A percentile compares a stretch with the other conserved stretches of the same genome.
These are phyloP conservation scores for Chaetomium sp. DNA, from an alignment of 2,329 filamentous ascomycete genomes.

Conservation along the genomic window DNA sequence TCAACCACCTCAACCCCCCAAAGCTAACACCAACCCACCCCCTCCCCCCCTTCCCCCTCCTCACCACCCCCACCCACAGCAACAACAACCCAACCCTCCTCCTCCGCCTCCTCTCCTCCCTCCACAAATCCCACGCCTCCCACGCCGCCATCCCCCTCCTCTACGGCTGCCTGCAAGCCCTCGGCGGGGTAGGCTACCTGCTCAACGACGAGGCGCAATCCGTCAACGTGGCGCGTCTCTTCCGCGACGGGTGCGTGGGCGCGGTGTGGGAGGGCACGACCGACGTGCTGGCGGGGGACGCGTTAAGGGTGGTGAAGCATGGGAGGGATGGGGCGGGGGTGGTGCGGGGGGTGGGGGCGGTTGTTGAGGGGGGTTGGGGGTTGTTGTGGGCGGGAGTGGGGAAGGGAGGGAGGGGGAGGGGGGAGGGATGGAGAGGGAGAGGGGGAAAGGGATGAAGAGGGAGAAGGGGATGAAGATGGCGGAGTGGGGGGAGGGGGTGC, in stretches of 20 bases:
- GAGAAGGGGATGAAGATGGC: conserved; percentile 39
- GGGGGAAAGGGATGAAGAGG: no score
- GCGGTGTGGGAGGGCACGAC: conserved; percentile 69
- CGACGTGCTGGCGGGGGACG: conserved; percentile 64
- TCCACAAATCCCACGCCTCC: conserved; percentile 62
- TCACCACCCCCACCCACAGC: conserved; percentile 38
- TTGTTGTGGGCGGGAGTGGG: conserved; percentile 32
- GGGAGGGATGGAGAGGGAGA: no score
- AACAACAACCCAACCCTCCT: conserved; percentile 37
- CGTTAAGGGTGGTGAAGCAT: conserved; percentile 52
- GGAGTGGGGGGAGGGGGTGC: conserved; percentile 38
- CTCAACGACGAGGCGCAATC: conserved; percentile 62
- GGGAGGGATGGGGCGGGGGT: conserved; percentile 42
- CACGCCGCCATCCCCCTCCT: conserved; percentile 53
- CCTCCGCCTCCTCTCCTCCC: conserved; percentile 59
- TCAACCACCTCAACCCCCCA: conserved; percentile 28
- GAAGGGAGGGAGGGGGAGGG: conserved; percentile 35
- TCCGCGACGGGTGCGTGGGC: conserved; percentile 64
- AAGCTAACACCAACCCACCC: conserved; percentile 32
- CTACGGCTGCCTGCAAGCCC: conserved; percentile 62
- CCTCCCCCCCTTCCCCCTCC: conserved; percentile 39
- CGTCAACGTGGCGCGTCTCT: conserved; percentile 67
- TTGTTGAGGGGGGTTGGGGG: conserved; percentile 41
- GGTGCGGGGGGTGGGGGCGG: conserved; percentile 47
- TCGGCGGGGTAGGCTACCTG: conserved; percentile 68